Conservation (phyloP, 108 stramenopile species). For the Discostella pseudostelligera region DNA sequence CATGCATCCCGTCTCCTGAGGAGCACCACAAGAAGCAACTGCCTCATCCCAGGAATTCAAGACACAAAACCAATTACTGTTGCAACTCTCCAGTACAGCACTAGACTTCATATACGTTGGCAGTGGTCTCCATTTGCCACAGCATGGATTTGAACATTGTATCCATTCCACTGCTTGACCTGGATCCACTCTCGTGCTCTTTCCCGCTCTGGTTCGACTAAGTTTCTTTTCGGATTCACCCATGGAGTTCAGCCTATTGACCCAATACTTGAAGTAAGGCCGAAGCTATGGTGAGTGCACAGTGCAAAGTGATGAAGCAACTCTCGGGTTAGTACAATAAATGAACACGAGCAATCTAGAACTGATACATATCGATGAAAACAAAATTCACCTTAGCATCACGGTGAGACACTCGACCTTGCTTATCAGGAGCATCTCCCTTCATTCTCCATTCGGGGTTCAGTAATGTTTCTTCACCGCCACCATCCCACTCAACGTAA, state of each 20-base stretch:
- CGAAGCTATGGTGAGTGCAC: constrained; percentile 24
- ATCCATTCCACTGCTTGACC: constrained; percentile 67
- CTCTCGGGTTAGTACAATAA: background rate
- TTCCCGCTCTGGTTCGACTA: constrained; percentile 30
- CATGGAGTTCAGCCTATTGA: constrained; percentile 42
- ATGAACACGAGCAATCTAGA: background rate
- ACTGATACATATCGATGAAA: background rate
- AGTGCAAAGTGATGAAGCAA: background rate
- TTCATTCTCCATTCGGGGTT: constrained; percentile 53
- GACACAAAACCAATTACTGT: constrained; percentile 86
- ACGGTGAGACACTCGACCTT: constrained; percentile 43
- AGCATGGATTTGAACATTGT: constrained; percentile 81
- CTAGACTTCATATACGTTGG: constrained; percentile 77
- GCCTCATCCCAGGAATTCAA: constrained; percentile 91
- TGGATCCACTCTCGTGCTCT: constrained; percentile 37
- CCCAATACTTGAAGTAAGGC: constrained; percentile 46
- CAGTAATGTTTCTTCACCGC: constrained; percentile 32
- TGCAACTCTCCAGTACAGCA: constrained; percentile 55
- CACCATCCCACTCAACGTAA: constrained; percentile 43
- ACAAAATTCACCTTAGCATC: constrained; percentile 33
- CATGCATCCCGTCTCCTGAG: constrained; percentile 71
- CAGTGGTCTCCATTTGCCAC: constrained; percentile 82
- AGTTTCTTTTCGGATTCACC: constrained; percentile 43
- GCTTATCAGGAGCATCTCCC: constrained; percentile 47
- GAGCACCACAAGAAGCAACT: constrained; percentile 80